Percentiles rank a stretch among this genome's conserved stretches.
These are phyloP conservation scores for Biscogniauxia marginata DNA, from an alignment of 2,329 filamentous ascomycete genomes.

Conservation along the genomic window DNA sequence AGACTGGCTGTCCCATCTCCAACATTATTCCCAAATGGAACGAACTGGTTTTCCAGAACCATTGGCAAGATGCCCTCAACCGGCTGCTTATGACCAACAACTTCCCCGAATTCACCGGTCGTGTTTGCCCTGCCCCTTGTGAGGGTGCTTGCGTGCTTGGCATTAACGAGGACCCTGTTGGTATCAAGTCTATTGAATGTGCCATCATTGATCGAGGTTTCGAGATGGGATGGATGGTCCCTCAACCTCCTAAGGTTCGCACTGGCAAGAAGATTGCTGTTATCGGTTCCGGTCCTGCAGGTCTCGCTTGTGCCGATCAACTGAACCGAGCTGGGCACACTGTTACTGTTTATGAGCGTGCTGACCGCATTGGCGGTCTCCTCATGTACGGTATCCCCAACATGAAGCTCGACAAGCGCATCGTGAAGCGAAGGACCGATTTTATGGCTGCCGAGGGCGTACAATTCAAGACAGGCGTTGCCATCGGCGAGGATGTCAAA, in stretches of 20 bases:
- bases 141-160: slow-evolving; percentile 94
- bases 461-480: slow-evolving; percentile 73
- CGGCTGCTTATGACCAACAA: slow-evolving; percentile 95
- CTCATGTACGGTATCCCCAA: slow-evolving; percentile 99
- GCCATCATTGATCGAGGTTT: slow-evolving; percentile 97
- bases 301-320: slow-evolving; percentile 87
- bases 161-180: slow-evolving; percentile 95
- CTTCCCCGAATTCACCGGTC: slow-evolving; percentile 96
- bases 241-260: slow-evolving; percentile 71
- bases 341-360: slow-evolving; percentile 89
- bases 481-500: slow-evolving; percentile 73
- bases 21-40: slow-evolving; percentile 99
- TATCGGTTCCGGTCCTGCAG: slow-evolving; percentile 88
- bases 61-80: slow-evolving; percentile 91
- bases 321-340: slow-evolving; percentile 88
- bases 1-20: slow-evolving; percentile 91
- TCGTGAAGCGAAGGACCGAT: slow-evolving; percentile 92
- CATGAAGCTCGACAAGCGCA: slow-evolving; percentile 99
- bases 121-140: slow-evolving; percentile 94
- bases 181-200: slow-evolving; percentile 98
- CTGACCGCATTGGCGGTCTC: slow-evolving; percentile 85
- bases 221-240: slow-evolving; percentile 97
- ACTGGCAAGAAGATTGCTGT: slow-evolving; percentile 87
- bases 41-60: slow-evolving; percentile 70
- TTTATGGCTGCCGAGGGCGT: slow-evolving; percentile 91